Evolutionary conservation across 441 rosid species (phyloP).

Genomic region (Rhodomyrtus psidioides): DNA sequence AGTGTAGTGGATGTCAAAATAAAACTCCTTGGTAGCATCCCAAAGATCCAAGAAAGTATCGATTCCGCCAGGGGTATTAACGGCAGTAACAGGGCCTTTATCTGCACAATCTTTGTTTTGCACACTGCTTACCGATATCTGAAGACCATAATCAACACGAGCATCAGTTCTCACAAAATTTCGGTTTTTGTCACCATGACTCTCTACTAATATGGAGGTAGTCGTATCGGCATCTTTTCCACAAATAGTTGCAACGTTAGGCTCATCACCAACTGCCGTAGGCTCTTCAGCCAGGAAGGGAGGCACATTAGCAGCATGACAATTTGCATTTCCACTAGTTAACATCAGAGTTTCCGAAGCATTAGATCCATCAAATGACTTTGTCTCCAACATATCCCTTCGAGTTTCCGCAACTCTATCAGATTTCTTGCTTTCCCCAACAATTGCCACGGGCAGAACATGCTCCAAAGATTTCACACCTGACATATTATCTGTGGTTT

Average conservation of each 20-base stretch:
- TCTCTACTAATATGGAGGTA: conserved; percentile 12
- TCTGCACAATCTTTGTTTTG: conserved; percentile 31
- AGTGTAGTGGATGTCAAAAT: conserved; percentile 80
- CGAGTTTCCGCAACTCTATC: conserved; percentile 24
- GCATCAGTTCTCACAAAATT: background rate
- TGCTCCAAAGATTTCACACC: conserved; percentile 22
- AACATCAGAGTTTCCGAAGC: conserved; percentile 27
- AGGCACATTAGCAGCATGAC: conserved; percentile 20
- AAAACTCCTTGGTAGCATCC: conserved; percentile 58
- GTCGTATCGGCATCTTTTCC: conserved; percentile 4
- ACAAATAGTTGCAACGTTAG: conserved; percentile 7
- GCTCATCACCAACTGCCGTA: conserved; percentile 12
- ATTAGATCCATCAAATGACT: conserved; percentile 24
- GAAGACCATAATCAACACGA: conserved; percentile 16
- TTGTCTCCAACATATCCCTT: conserved; percentile 22
- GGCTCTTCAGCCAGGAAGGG: conserved; percentile 16
- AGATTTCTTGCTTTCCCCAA: conserved; percentile 24
- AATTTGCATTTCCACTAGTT: conserved; percentile 6
- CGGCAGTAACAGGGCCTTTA: conserved; percentile 77
- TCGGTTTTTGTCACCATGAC: conserved; percentile 17
- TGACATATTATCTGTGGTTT: conserved; percentile 13
- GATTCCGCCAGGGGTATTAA: conserved; percentile 60
- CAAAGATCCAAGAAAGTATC: conserved; percentile 88
- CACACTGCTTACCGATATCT: conserved; percentile 5
- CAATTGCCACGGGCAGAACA: conserved; percentile 18